A percentile compares a stretch with the other conserved stretches of the same genome.
These are phyloP conservation scores for Wickerhamiella kurtzmanii DNA, from an alignment of 805 yeast genomes.

Conservation along the genomic window DNA sequence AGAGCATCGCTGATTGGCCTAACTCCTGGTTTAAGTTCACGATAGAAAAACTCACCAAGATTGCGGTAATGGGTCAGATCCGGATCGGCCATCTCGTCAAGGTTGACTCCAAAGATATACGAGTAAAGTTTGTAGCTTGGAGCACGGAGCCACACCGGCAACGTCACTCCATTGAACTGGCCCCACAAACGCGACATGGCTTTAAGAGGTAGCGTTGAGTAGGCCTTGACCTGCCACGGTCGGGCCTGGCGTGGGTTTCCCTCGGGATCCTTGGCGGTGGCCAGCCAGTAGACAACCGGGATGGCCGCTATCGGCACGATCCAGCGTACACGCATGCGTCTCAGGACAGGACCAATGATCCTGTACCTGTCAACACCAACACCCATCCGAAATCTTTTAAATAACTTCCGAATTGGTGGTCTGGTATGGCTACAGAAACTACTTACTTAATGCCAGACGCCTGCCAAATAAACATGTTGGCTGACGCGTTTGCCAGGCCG, in stretches of 20 bases:
- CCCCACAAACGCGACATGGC: conserved; percentile 95
- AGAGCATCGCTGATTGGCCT: conserved; percentile 60
- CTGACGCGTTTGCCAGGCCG: not conserved
- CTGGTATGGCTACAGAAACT: no score
- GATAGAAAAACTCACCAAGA: conserved; percentile 80
- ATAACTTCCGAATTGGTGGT: no score
- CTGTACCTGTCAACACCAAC: not conserved
- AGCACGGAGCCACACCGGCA: conserved; percentile 79
- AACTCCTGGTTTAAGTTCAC: conserved; percentile 61
- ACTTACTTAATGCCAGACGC: not conserved
- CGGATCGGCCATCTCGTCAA: conserved; percentile 78
- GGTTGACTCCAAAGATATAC: conserved; percentile 67
- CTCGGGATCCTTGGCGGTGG: conserved; percentile 8
- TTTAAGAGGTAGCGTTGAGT: conserved; percentile 80
- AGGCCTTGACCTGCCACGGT: conserved; percentile 83
- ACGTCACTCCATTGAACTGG: conserved; percentile 59
- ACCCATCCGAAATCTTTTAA: not conserved
- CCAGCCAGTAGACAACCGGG: not conserved
- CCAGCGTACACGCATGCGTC: conserved; percentile 4
- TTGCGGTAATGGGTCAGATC: conserved; percentile 63
- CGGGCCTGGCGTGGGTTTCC: conserved; percentile 36
- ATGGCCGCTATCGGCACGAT: conserved; percentile 2
- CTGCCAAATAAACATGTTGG: not conserved
- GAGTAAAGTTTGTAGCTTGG: conserved; percentile 75
- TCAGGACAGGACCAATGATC: not conserved